Evolutionary conservation across 73 alveolate species (phyloP), one percentile per base, ranked within the genome.

Genomic region (Paramecium pentaurelia): DNA sequence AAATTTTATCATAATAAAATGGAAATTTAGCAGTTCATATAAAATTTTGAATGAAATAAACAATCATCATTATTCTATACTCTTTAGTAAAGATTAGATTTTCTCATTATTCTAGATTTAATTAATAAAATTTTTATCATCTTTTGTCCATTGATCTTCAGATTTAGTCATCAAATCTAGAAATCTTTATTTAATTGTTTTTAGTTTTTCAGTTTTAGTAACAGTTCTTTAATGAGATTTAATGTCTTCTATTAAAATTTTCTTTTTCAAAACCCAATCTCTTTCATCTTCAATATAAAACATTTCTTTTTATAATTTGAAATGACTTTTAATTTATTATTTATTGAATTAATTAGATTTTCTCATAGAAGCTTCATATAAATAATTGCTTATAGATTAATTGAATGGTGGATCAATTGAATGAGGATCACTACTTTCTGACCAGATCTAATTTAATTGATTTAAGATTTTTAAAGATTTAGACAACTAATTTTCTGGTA

Each of bases 321-420:
- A 80, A 49, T 80, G 75, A 28, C 28, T 47, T 36, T 80, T 44
- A 20, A 80, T 49, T 44, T 45, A n/a, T 7, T 80, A 8, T 49
- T 49, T 80, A 45, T 45, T 45, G 6, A 25, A 42, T 32, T 22
- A 3, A 28, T 32, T 27, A 4, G 91, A 42, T 80, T 80, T 80
- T 27, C 58, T 40, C 91, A 80, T 80, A 10, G 91, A 40, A 3
- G 91, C 91, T 27, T 80, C 91, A 80, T 80, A 80, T 27, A 80
- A 27, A 80, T 80, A 80, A 45, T 80, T 80, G 30, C 64, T 32
- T 25, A 80, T 40, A 8, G 91, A 60, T 42, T 80, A 45, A 80
- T 80, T 80, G 34, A 80, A 80, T 20, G 91, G 91, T 10, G 91
- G 91, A 80, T 80, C 73, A 9, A 80, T 47, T 0, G 91, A 80